phyloP scores from a whole-genome alignment of 2,329 filamentous ascomycete species.

The Tolypocladium inflatum region DNA sequence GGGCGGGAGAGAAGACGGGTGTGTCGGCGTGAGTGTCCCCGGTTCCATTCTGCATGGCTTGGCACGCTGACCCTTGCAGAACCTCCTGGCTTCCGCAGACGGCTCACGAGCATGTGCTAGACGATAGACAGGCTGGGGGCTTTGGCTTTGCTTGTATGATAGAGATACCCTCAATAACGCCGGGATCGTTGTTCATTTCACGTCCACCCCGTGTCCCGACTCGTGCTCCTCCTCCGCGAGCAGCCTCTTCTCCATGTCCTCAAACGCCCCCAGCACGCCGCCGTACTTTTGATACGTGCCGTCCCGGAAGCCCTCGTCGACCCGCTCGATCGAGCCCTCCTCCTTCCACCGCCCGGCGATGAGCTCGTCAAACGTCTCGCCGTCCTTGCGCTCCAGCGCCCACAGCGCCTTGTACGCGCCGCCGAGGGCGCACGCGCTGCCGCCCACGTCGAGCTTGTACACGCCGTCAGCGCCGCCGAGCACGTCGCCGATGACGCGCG shows the following conservation, averaged over 20 bases:
- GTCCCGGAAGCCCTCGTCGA: conserved; percentile 70
- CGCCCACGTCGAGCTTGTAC: conserved; percentile 86
- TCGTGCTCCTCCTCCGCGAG: conserved; percentile 29
- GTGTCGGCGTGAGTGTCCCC: neutral
- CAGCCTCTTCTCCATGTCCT: conserved; percentile 61
- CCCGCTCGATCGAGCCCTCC: conserved; percentile 69
- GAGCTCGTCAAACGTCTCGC: conserved; percentile 79
- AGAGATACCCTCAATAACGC: neutral
- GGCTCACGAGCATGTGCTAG: neutral
- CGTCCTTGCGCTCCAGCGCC: conserved; percentile 61
- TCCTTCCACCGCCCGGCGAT: conserved; percentile 81
- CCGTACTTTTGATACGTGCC: conserved; percentile 73
- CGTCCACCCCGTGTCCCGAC: neutral
- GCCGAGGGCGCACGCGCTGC: conserved; percentile 88
- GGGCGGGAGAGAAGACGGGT: neutral
- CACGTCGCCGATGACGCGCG: conserved; percentile 74
- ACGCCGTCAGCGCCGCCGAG: conserved; percentile 84
- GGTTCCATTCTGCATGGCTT: neutral
- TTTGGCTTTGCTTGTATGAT: conserved; percentile 7
- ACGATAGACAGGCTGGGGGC: neutral
- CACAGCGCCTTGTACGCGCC: conserved; percentile 95
- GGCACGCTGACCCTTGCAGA: conserved; percentile 9
- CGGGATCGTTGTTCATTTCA: neutral
- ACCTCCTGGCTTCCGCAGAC: neutral
- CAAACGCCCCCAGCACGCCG: conserved; percentile 65